Base-by-base conservation (phyloP, 495 filamentous ascomycete genomes). In the Trichoderma virens region DNA sequence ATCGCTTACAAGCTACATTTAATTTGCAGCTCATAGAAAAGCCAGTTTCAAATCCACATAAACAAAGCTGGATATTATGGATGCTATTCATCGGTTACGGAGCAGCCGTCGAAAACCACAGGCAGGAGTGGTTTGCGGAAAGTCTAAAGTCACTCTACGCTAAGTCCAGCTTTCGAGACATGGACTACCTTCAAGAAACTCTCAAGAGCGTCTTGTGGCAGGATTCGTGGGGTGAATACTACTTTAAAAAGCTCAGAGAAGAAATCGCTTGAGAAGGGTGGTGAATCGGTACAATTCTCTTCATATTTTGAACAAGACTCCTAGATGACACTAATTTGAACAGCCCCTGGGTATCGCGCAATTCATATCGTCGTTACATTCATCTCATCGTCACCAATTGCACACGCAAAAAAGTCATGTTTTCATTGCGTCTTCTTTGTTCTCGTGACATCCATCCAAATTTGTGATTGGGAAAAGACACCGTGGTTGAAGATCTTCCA, bases 401-500 rank as follows among this genome's bases (percentile, higher is more conserved):
- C 34, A 7, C 34, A 13, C 34, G 13, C 13, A 7, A 7, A 6
- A 35, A 7, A 13, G 34, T 13, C 34, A 35, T 7, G 6, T 13
- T 35, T 13, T 35, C 2, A 35, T 13, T 35, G 6, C 13, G 6
- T 13, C 34, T 35, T 6, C 34, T 35, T 35, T 13, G 34, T 35
- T 35, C 34, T 35, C 34, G 34, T 35, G 34, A 35, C 34, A 13
- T 35, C 6, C 34, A 35, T 35, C 34, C 34, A 35, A 35, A 35
- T 6, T 13, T 35, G 34, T 13, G 34, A 35, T 35, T 35, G 34
- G 34, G 34, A 35, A 35, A 35, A 35, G 34, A 35, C 34, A 2
- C 34, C 34, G 34, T 35, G 34, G 34, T 35, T 35, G 34, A 35
- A 35, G 34, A 35, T 18, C 47, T 62, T 35, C 67, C 64, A 79